These are phyloP conservation scores for Baorangia bicolor DNA, from an alignment of 768 basidiomycete genomes.

Conservation along the genomic window DNA sequence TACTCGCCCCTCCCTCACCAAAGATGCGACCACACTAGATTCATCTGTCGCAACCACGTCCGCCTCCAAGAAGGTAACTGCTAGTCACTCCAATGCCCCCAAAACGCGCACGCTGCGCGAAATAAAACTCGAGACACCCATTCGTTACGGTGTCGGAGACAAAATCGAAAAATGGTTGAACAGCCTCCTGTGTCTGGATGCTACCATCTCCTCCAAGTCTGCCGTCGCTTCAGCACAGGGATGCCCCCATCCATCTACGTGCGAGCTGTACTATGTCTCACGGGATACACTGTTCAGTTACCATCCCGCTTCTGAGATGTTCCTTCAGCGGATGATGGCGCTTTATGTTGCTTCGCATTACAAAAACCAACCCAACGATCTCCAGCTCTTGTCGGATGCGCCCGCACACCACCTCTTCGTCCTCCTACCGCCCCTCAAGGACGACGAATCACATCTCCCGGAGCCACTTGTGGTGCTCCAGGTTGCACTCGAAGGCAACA, in stretches of 20 bases:
- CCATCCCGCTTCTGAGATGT: constrained; percentile 95
- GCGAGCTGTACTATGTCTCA: constrained; percentile 94
- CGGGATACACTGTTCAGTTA: constrained; percentile 96
- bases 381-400: constrained; percentile 96
- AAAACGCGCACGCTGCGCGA: constrained; percentile 76
- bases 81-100: constrained; percentile 56
- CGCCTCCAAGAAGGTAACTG: constrained; percentile 49
- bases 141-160: constrained; percentile 87
- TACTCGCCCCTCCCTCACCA: constrained; percentile 74
- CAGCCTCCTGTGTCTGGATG: constrained; percentile 84
- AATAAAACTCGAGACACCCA: constrained; percentile 93
- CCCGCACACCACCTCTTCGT: constrained; percentile 98
- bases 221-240: constrained; percentile 51
- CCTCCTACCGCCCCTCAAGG: constrained; percentile 86
- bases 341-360: constrained; percentile 97
- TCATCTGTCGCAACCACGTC: constrained; percentile 36
- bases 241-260: constrained; percentile 92
- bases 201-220: constrained; percentile 56
- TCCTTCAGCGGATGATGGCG: constrained; percentile 98
- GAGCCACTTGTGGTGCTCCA: constrained; percentile 96
- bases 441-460: constrained; percentile 87
- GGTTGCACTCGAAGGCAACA: constrained; percentile 93
- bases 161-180: constrained; percentile 95
- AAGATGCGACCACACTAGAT: constrained; percentile 49
- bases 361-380: constrained; percentile 98